Conservation (phyloP, 1,284 basidiomycete genomes). For the Rhodotorula sp. region DNA sequence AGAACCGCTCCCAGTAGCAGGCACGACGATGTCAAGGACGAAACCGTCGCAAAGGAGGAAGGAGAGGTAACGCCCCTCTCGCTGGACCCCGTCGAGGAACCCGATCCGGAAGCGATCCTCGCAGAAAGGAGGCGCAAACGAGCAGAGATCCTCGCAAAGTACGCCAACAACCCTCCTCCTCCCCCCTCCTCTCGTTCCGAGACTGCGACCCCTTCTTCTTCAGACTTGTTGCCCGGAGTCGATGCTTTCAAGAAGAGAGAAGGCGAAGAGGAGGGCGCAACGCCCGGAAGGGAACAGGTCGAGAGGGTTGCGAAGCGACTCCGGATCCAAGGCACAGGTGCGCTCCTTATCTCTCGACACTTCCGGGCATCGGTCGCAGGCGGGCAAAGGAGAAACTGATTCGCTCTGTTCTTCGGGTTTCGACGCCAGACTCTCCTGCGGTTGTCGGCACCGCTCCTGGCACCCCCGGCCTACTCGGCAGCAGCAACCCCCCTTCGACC, state of each 20-base stretch:
- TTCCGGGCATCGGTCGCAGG: too few relatives aligned
- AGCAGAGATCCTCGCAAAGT: constrained; percentile 80
- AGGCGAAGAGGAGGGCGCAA: background rate
- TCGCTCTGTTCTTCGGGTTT: background rate
- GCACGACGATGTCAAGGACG: background rate
- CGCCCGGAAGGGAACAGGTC: constrained; percentile 32
- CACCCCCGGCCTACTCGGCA: background rate
- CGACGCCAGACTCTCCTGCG: background rate
- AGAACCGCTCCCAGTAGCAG: background rate
- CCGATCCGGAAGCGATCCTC: constrained; percentile 68
- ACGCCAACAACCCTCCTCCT: constrained; percentile 48
- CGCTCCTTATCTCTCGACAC: too few relatives aligned
- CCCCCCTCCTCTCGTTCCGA: constrained; percentile 5
- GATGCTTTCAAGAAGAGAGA: background rate
- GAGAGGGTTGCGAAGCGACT: constrained; percentile 31
- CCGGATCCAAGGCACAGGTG: constrained; percentile 28
- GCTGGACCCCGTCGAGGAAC: constrained; percentile 53
- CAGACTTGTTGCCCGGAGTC: background rate
- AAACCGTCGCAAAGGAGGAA: too few relatives aligned
- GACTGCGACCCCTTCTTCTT: background rate
- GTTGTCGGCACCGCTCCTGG: background rate
- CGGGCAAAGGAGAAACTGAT: background rate
- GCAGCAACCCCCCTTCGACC: constrained; percentile 1
- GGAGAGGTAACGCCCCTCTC: constrained; percentile 27
- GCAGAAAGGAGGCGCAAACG: constrained; percentile 76